A percentile compares a stretch with the other conserved stretches of the same genome.
Evolutionary conservation across 495 filamentous ascomycete species (phyloP).

Genomic region (Podospora fimiseda): DNA sequence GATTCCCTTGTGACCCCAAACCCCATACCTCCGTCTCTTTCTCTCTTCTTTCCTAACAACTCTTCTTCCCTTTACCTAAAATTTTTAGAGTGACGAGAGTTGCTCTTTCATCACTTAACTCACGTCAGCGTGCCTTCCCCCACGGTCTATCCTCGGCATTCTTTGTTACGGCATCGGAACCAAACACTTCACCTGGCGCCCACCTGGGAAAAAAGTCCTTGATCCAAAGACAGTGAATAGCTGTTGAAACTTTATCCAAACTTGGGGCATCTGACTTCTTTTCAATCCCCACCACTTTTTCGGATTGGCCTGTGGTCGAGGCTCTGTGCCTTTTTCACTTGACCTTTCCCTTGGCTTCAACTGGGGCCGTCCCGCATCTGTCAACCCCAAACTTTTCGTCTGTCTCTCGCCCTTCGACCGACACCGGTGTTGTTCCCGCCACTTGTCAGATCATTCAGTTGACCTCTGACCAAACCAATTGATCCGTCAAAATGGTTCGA

Average conservation of each 20-base stretch:
- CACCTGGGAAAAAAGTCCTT: background rate
- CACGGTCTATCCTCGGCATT: constrained; percentile 28
- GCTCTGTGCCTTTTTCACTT: constrained; percentile 1
- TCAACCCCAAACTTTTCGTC: constrained; percentile 5
- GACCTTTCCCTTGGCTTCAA: background rate
- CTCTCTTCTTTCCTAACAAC: constrained; percentile 6
- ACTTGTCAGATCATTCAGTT: constrained; percentile 9
- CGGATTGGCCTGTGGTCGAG: background rate
- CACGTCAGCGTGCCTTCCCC: background rate
- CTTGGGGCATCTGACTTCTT: background rate
- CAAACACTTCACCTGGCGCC: background rate
- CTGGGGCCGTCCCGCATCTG: constrained; percentile 9
- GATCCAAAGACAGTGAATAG: too few species aligned
- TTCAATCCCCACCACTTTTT: background rate
- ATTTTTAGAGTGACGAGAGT: background rate
- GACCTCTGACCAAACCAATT: constrained; percentile 26
- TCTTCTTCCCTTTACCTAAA: constrained; percentile 6
- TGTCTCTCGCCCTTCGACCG: constrained; percentile 9
- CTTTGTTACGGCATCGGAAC: constrained; percentile 9
- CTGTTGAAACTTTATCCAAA: too few species aligned
- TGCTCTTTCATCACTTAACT: background rate
- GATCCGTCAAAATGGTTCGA: constrained; percentile 67
- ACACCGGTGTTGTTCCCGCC: constrained; percentile 6
- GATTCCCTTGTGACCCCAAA: constrained; percentile 19
- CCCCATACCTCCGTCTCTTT: constrained; percentile 4